Percentiles rank a stretch among this genome's conserved stretches.
Evolutionary conservation across 2,329 filamentous ascomycete species (phyloP).

Genomic region (Metarhizium album): DNA sequence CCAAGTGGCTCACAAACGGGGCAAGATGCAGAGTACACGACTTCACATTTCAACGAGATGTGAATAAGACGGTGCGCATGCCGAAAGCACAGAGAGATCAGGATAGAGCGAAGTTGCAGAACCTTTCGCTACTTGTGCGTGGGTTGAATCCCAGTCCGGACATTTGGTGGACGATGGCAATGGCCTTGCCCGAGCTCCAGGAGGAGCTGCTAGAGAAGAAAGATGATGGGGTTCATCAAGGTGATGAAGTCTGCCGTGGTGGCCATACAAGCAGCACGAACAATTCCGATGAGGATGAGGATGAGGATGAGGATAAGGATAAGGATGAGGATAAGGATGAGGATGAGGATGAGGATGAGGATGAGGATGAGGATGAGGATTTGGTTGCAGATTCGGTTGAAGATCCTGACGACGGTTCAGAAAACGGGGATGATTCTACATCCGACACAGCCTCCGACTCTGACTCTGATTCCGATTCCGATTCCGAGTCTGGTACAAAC

Average conservation of each 20-base stretch:
- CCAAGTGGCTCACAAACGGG: conserved; percentile 11
- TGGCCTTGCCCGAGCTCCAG: neutral
- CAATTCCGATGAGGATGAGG: neutral
- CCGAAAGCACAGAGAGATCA: conserved; percentile 9
- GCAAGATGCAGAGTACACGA: conserved; percentile 16
- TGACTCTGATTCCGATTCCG: neutral
- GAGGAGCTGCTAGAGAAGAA: neutral
- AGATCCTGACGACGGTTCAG: neutral
- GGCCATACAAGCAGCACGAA: neutral
- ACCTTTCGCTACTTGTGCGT: conserved; percentile 12
- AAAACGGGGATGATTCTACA: neutral
- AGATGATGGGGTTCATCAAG: neutral
- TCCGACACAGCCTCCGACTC: no score
- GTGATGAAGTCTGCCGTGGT: neutral
- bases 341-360: neutral
- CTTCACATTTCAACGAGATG: conserved; percentile 17
- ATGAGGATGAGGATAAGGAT: neutral
- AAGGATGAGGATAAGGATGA: neutral
- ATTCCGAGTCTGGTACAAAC: no score
- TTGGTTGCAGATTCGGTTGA: no score
- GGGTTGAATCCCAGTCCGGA: conserved; percentile 4
- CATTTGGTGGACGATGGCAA: conserved; percentile 7
- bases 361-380: no score
- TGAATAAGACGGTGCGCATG: conserved; percentile 14
- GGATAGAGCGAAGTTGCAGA: conserved; percentile 10